Percentiles rank a stretch among this genome's conserved stretches.
These are phyloP conservation scores for Glycine latifolia DNA, from an alignment of 306 rosid species.

Conservation along the genomic window DNA sequence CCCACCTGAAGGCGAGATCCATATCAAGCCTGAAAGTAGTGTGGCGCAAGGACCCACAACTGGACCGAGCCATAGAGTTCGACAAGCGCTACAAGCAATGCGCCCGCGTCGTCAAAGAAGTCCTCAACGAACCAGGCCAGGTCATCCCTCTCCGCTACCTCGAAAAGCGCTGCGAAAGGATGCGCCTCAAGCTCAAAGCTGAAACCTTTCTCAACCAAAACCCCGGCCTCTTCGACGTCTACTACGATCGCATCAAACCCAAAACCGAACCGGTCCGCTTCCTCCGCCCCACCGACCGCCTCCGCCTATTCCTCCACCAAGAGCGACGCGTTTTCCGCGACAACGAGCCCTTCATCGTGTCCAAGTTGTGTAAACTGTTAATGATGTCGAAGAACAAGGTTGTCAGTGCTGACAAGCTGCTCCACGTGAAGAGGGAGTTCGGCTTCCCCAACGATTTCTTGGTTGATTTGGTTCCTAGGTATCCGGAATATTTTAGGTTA, in stretches of 20 bases:
- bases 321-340: conserved; percentile 56
- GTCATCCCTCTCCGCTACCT: conserved; percentile 51
- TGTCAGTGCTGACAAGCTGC: conserved; percentile 80
- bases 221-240: conserved; percentile 73
- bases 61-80: conserved; percentile 76
- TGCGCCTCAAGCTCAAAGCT: conserved; percentile 62
- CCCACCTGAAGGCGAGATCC: conserved; percentile 29
- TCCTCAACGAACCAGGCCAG: conserved; percentile 55
- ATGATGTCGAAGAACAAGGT: conserved; percentile 80
- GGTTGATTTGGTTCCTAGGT: conserved; percentile 80
- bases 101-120: conserved; percentile 45
- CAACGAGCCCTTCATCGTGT: conserved; percentile 64
- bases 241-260: conserved; percentile 75
- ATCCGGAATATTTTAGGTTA: conserved; percentile 74
- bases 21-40: conserved; percentile 80
- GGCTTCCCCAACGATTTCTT: conserved; percentile 89
- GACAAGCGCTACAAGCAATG: conserved; percentile 66
- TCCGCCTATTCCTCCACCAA: conserved; percentile 60
- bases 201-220: conserved; percentile 62
- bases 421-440: conserved; percentile 84
- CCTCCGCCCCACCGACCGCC: conserved; percentile 57
- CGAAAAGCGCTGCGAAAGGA: conserved; percentile 75
- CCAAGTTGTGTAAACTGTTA: conserved; percentile 77
- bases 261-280: conserved; percentile 69
- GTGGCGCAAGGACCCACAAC: conserved; percentile 81